Evolutionary conservation across 2,329 filamentous ascomycete genomes (phyloP), one percentile per base, ranked within the genome.

Genomic region (Myriosclerotinia scirpicola): DNA sequence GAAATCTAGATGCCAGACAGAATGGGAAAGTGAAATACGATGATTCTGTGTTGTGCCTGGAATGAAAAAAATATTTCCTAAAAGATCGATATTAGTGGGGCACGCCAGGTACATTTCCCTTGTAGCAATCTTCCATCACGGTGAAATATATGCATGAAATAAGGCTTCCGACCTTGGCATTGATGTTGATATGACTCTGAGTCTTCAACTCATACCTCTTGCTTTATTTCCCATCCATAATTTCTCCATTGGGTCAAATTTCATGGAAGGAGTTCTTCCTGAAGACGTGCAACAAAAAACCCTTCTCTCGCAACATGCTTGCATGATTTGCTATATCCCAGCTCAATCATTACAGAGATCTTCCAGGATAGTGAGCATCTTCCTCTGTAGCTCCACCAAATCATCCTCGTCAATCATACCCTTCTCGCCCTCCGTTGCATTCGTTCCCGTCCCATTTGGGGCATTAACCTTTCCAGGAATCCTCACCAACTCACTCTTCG

Each of bases 321-420:
- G 34, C 40, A 34, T 48, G 34, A 38, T 46, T 38, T 50, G 40
- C 30, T 55, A n/a, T 22, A 6, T 12, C 5, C 20, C 34, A 40
- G 20, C 40, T 74, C 68, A 76, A 38, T 77, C 78, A 26, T 68
- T 73, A 68, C 79, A 84, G 52, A 84, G 75, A 75, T 85, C 83
- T 73, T 84, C 79, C 58, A 85, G 74, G 53, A 84, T 74, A 50
- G 77, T 78, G 63, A 85, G 69, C 79, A 84, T 83, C 68, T 78
- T 79, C 64, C 76, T 78, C 71, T 82, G 81, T 59, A 85, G 73
- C 55, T 74, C 73, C 4, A 76, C 72, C 55, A 84, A 70, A 62
- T 84, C 80, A 5, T 75, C 73, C 42, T 77, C 77, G 6, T 79
- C 75, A 54, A 83, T 74, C 62, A 72, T 73, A 1, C 54, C 71